Evolutionary conservation across 495 filamentous ascomycete species (phyloP).

Genomic region (Hyaloscypha variabilis): DNA sequence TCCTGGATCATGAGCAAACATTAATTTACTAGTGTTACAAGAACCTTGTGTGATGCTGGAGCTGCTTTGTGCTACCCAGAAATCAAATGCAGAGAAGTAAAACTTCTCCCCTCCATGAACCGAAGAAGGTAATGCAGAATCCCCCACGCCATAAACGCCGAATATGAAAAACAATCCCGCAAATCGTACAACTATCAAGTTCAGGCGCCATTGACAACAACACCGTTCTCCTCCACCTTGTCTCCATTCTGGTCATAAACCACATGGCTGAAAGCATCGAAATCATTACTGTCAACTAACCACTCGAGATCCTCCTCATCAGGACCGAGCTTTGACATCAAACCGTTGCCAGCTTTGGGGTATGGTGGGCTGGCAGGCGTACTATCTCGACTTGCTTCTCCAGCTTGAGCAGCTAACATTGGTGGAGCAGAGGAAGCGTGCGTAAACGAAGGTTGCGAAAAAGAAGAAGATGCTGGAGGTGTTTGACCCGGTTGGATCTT

Average conservation of each 20-base stretch:
- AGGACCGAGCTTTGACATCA: constrained; percentile 45
- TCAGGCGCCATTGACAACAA: constrained; percentile 11
- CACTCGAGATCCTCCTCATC: constrained; percentile 50
- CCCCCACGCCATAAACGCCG: background rate
- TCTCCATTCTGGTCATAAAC: constrained; percentile 41
- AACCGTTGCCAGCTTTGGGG: constrained; percentile 64
- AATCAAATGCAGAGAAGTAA: background rate
- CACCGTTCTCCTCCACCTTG: constrained; percentile 19
- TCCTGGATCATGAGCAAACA: no score
- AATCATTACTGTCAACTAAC: constrained; percentile 50
- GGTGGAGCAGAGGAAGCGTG: constrained; percentile 24
- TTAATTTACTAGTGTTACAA: no score
- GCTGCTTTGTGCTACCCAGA: no score
- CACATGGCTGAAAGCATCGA: constrained; percentile 55
- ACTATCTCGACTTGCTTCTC: constrained; percentile 28
- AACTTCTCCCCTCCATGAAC: background rate
- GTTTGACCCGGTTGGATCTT: constrained; percentile 35
- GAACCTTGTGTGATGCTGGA: no score
- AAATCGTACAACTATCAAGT: background rate
- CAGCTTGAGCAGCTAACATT: constrained; percentile 12
- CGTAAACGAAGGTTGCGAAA: constrained; percentile 10
- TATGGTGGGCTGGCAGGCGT: constrained; percentile 59
- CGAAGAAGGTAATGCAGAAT: constrained; percentile 10
- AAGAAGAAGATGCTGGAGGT: constrained; percentile 18
- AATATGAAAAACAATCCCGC: background rate